Conservation (phyloP, 352 stramenopile genomes). For the Phytophthora constricta region DNA sequence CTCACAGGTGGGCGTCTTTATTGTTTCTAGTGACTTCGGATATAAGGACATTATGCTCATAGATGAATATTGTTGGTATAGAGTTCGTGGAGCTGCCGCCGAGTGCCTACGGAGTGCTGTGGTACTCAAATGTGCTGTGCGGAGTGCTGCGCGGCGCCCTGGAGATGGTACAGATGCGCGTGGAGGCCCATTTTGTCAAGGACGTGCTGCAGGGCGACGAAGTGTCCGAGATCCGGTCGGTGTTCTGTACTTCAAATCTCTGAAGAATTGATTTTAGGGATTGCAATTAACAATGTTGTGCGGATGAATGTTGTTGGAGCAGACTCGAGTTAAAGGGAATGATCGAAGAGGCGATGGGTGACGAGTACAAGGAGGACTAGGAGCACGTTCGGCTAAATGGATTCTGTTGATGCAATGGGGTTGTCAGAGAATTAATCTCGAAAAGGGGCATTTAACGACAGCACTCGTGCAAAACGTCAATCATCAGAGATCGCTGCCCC, state of each 20-base stretch:
- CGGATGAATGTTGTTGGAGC: slow-evolving; percentile 3
- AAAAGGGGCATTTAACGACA: too few relatives aligned
- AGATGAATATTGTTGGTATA: slow-evolving; percentile 20
- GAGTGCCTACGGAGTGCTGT: slow-evolving; percentile 89
- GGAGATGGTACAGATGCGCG: slow-evolving; percentile 95
- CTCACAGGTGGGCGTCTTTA: slow-evolving; percentile 82
- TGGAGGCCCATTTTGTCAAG: slow-evolving; percentile 87
- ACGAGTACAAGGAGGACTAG: slow-evolving; percentile 91
- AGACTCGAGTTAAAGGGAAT: slow-evolving; percentile 89
- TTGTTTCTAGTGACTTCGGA: not conserved
- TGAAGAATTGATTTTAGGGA: not conserved
- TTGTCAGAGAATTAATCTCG: too few relatives aligned
- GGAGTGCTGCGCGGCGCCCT: slow-evolving; percentile 95
- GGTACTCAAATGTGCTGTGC: slow-evolving; percentile 97
- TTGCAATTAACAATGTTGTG: not conserved
- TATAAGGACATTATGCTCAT: not conserved
- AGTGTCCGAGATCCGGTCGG: slow-evolving; percentile 83
- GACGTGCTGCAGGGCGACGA: slow-evolving; percentile 87
- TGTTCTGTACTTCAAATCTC: slow-evolving; percentile 12
- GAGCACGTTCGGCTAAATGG: not conserved
- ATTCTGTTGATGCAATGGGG: not conserved
- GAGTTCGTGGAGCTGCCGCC: slow-evolving; percentile 92
- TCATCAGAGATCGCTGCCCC: too few relatives aligned
- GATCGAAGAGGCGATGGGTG: slow-evolving; percentile 89
- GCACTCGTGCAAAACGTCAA: too few relatives aligned